Evolutionary conservation across 768 basidiomycete species (phyloP).

Genomic region (Amanita thiersii): DNA sequence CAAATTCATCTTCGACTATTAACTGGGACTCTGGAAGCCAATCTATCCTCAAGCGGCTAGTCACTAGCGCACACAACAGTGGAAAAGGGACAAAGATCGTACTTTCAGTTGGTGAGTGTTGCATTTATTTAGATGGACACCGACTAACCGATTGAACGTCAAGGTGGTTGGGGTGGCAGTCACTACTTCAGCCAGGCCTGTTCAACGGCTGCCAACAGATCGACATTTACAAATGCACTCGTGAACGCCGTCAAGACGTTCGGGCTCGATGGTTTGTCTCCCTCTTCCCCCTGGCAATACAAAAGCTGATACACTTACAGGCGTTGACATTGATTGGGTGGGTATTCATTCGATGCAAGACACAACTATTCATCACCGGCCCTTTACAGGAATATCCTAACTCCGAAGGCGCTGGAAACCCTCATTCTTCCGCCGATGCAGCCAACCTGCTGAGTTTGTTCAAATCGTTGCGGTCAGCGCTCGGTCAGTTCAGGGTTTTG

Average conservation of each 20-base stretch:
- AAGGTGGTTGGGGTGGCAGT: conserved; percentile 69
- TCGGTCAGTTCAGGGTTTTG: conserved; percentile 29
- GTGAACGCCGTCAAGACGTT: conserved; percentile 47
- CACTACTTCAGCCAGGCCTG: conserved; percentile 56
- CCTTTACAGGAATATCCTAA: conserved; percentile 64
- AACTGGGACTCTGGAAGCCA: conserved; percentile 43
- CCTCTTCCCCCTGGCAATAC: neutral
- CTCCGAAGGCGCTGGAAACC: conserved; percentile 52
- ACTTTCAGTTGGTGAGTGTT: conserved; percentile 51
- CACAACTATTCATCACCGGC: neutral
- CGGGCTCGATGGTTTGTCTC: conserved; percentile 46
- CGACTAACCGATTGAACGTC: conserved; percentile 9
- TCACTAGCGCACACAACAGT: conserved; percentile 45
- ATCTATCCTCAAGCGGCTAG: conserved; percentile 46
- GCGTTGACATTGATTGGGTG: conserved; percentile 51
- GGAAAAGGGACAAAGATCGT: conserved; percentile 57
- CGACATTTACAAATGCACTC: conserved; percentile 50
- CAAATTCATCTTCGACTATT: conserved; percentile 47
- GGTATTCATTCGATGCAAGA: conserved; percentile 17
- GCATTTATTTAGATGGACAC: conserved; percentile 12
- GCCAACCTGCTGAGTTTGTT: conserved; percentile 59
- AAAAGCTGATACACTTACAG: conserved; percentile 26
- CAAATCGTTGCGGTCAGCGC: conserved; percentile 41
- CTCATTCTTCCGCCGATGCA: conserved; percentile 48
- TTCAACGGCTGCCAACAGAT: conserved; percentile 37